These are phyloP conservation scores for Nadsonia commutata DNA, from an alignment of 1,139 yeast genomes.

Conservation along the genomic window DNA sequence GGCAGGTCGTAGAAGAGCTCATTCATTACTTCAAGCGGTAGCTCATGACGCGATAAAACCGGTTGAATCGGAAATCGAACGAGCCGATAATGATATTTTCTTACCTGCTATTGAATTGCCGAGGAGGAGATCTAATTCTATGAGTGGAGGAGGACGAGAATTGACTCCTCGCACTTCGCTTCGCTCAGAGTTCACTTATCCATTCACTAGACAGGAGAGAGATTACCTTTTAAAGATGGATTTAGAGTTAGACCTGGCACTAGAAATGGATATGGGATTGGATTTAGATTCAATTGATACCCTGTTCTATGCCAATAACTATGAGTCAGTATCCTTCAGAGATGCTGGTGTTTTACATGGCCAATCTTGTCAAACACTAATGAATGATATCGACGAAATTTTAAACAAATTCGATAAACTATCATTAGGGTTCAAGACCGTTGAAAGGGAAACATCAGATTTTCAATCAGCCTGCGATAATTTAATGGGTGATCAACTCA, in stretches of 20 bases:
- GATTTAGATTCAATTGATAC: slow-evolving; percentile 10
- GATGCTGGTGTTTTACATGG: slow-evolving; percentile 22
- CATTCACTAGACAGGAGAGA: slow-evolving; percentile 16
- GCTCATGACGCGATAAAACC: slow-evolving; percentile 12
- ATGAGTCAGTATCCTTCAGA: slow-evolving; percentile 13
- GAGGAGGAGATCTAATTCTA: slow-evolving; percentile 12
- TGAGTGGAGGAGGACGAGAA: slow-evolving; percentile 2
- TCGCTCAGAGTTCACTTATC: slow-evolving; percentile 3
- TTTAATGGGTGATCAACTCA: slow-evolving; percentile 37
- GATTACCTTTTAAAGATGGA: slow-evolving; percentile 7
- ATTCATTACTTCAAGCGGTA: slow-evolving; percentile 17
- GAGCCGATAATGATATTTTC: slow-evolving; percentile 2
- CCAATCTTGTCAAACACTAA: slow-evolving; percentile 21
- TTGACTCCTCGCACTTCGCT: background rate
- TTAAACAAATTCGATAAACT: slow-evolving; percentile 30
- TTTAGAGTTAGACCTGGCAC: background rate
- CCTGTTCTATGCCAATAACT: slow-evolving; percentile 16
- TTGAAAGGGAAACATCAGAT: slow-evolving; percentile 44
- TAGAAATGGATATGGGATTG: slow-evolving; percentile 2
- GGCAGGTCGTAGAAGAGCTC: slow-evolving; percentile 13
- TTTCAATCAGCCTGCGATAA: slow-evolving; percentile 46
- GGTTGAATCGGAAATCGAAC: slow-evolving; percentile 1
- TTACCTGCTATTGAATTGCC: slow-evolving; percentile 13
- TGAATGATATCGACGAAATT: slow-evolving; percentile 30
- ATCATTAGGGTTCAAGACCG: slow-evolving; percentile 37